These are phyloP conservation scores for Trichophyton verrucosum DNA, from an alignment of 2,329 filamentous ascomycete species.

Conservation along the genomic window DNA sequence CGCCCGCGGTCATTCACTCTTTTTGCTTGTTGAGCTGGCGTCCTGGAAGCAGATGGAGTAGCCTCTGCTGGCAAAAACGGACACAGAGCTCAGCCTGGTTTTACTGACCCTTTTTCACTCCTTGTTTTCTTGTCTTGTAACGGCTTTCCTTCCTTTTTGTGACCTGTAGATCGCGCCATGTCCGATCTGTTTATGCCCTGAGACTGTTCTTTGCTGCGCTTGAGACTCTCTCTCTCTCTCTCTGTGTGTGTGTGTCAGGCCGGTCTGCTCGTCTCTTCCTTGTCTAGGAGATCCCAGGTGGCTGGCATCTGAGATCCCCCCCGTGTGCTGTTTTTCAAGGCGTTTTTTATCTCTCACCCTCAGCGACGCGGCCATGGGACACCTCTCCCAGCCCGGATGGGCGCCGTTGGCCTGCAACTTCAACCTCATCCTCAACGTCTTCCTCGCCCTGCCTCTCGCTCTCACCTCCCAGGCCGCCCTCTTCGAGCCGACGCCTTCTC, in stretches of 20 bases:
- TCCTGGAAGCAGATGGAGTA: background rate
- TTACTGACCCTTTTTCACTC: slow-evolving; percentile 4
- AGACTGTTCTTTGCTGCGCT: background rate
- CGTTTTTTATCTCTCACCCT: too few relatives aligned
- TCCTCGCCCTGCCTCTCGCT: slow-evolving; percentile 8
- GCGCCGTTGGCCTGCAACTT: background rate
- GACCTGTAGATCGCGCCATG: background rate
- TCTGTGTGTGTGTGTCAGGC: too few relatives aligned
- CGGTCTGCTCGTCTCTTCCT: background rate
- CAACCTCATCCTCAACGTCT: background rate
- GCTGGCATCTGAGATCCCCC: too few relatives aligned
- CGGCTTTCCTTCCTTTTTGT: slow-evolving; percentile 2
- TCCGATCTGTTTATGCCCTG: background rate
- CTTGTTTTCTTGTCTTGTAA: slow-evolving; percentile 15
- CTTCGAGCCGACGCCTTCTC: slow-evolving; percentile 26
- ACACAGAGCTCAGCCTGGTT: background rate
- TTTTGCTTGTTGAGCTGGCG: background rate
- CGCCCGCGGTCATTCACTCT: background rate
- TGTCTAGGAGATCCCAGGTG: background rate
- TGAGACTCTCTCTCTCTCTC: too few relatives aligned
- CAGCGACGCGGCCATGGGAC: slow-evolving; percentile 2
- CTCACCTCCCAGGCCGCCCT: slow-evolving; percentile 21
- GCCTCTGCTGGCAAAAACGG: background rate
- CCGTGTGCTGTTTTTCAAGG: too few relatives aligned
- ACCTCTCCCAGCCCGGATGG: slow-evolving; percentile 19